Base-by-base conservation (phyloP, 163 green algal genomes). In the Prototheca wickerhamii region DNA sequence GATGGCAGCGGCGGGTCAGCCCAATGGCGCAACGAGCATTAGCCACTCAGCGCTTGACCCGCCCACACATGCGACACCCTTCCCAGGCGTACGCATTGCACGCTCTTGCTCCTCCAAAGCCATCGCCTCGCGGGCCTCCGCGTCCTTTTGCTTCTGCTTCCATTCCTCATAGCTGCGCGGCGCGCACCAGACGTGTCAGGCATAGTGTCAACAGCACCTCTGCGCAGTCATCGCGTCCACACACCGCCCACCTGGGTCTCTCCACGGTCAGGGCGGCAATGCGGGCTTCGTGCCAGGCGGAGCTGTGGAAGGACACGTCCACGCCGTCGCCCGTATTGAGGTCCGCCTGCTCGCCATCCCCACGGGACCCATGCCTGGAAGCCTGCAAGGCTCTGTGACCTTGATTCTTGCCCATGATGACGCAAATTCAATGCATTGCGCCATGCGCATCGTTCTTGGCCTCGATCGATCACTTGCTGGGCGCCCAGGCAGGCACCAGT, bases 221-320 rank as follows among this genome's bases (percentile, higher is more conserved):
- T 49, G 40, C 12, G 40, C 56, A 72, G 33, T 51, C 4, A 31
- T 50, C 54, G 15, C 12, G 12, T 23, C 12, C 40, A 49, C 40
- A 49, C 15, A 15, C 40, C 12, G 40, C 40, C 33, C 57, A 72
- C 55, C 66, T 72, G 4, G 68, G 68, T 31, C 68, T 35, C 46
- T 79, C 72, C 29, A 76, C 65, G 51, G 58, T 40, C 30, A 78
- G 62, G 25, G 66, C 61, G 32, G 70, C 65, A 28, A 72, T 54
- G 29, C 70, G 63, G 1, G 79, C 79, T 40, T 72, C 76, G 40
- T 86, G 79, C 79, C 79, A 86, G n/a, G 77, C 79, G 2, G 71
- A n/a, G 5, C 73, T 77, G 61, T 86, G 79, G 50, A 86, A 86
- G 17, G 62, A 75, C 3, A 71, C 79, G 58, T 86, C 79, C 3